Evolutionary conservation across 148 eudicot genomes (phyloP).

Genomic region (Silene conica): DNA sequence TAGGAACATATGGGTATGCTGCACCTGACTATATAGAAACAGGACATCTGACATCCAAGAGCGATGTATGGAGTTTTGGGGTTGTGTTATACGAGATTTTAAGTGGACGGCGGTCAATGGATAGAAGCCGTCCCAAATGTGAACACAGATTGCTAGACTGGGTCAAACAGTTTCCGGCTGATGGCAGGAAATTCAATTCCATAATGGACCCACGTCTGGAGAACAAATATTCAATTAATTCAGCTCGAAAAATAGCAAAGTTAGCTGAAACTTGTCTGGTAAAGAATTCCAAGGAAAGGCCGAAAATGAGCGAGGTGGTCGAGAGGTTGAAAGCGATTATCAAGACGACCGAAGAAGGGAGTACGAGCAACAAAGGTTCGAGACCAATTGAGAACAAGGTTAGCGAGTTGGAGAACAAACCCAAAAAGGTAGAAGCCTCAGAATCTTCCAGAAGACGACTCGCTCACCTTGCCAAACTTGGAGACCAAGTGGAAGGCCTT

Average conservation of each 20-base stretch:
- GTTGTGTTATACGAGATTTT: conserved; percentile 81
- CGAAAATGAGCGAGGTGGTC: conserved; percentile 74
- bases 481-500: conserved; percentile 60
- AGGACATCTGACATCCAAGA: conserved; percentile 69
- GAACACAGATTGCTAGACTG: conserved; percentile 69
- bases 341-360: conserved; percentile 28
- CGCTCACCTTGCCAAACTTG: conserved; percentile 64
- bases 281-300: conserved; percentile 61
- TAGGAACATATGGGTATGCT: conserved; percentile 91
- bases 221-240: conserved; percentile 39
- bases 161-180: conserved; percentile 59
- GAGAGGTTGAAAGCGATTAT: conserved; percentile 49
- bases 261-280: conserved; percentile 62
- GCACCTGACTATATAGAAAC: conserved; percentile 93
- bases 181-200: conserved; percentile 48
- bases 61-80: conserved; percentile 90
- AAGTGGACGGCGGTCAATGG: conserved; percentile 64
- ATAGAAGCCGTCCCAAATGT: conserved; percentile 51
- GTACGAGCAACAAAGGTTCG: conserved; percentile 20
- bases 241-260: conserved; percentile 62
- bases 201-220: conserved; percentile 69
- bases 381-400: conserved; percentile 31
- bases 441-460: conserved; percentile 54
- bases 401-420: conserved; percentile 25
- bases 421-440: conserved; percentile 20